Conservation (phyloP, 2,329 filamentous ascomycete species). For the Amauroascus verrucosus region DNA sequence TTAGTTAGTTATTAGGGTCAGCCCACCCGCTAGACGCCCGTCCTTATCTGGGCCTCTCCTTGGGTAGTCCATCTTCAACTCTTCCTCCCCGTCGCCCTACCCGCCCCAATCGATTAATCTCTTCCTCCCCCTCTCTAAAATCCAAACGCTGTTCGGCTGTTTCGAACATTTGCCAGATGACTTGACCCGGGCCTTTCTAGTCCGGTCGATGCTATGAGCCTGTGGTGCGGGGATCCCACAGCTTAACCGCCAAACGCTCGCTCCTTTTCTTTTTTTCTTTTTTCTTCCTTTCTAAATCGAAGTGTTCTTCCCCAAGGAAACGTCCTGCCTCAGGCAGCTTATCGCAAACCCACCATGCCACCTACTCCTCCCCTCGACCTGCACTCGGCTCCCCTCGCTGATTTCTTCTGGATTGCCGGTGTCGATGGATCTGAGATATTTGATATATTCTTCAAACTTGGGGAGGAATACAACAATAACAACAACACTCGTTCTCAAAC, state of each 20-base stretch:
- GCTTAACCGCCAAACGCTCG: constrained; percentile 5
- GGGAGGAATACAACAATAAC: constrained; percentile 34
- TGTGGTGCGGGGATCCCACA: constrained; percentile 11
- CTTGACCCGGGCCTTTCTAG: not conserved
- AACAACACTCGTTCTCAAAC: constrained; percentile 24
- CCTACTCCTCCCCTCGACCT: constrained; percentile 29
- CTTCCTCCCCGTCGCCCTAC: too few relatives aligned
- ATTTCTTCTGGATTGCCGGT: constrained; percentile 55
- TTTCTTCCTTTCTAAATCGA: not conserved
- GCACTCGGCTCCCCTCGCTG: constrained; percentile 48
- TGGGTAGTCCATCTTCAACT: not conserved
- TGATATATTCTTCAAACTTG: constrained; percentile 35
- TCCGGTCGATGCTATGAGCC: constrained; percentile 13
- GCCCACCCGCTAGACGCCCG: too few relatives aligned
- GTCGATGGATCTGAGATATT: constrained; percentile 39
- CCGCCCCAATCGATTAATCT: too few relatives aligned
- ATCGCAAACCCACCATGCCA: constrained; percentile 23
- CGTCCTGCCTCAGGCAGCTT: not conserved
- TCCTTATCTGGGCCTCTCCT: constrained; percentile 6
- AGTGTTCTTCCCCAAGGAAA: not conserved
- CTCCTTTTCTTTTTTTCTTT: not conserved
- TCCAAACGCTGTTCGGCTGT: too few relatives aligned
- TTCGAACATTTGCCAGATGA: constrained; percentile 1
- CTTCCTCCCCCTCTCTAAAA: too few relatives aligned
- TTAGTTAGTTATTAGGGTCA: too few relatives aligned